These are phyloP conservation scores for Podosphaera aphanis DNA, from an alignment of 2,329 filamentous ascomycete genomes.

Conservation along the genomic window DNA sequence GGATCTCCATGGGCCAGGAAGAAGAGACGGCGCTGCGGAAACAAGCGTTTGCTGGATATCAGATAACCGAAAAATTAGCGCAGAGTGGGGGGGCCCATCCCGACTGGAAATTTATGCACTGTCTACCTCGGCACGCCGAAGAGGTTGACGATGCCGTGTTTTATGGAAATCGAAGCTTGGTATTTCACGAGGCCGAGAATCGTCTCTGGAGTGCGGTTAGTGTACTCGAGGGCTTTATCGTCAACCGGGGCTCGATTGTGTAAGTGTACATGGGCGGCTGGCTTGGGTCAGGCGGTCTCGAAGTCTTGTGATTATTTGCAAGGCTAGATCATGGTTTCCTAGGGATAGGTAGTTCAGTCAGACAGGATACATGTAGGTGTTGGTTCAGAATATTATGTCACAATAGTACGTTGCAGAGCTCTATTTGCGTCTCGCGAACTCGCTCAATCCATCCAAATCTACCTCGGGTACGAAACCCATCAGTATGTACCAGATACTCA, in stretches of 20 bases:
- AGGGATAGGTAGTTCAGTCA: too few species aligned
- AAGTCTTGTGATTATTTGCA: too few species aligned
- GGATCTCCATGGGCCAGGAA: conserved; percentile 97
- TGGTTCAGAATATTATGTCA: too few species aligned
- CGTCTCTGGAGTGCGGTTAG: conserved; percentile 76
- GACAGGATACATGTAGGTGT: too few species aligned
- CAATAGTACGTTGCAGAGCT: too few species aligned
- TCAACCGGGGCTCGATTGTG: conserved; percentile 67
- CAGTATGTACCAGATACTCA: too few species aligned
- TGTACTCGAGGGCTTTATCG: conserved; percentile 68
- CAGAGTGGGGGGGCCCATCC: conserved; percentile 65
- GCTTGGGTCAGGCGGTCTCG: not conserved
- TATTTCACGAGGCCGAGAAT: conserved; percentile 89
- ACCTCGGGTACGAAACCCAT: too few species aligned
- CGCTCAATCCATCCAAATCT: too few species aligned
- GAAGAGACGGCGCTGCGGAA: conserved; percentile 55
- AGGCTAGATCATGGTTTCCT: too few species aligned
- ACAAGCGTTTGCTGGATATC: conserved; percentile 68
- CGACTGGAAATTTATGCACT: conserved; percentile 97
- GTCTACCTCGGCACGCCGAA: conserved; percentile 71
- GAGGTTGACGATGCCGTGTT: conserved; percentile 92
- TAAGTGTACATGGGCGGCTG: not conserved
- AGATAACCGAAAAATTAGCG: conserved; percentile 71
- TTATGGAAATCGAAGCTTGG: conserved; percentile 62
- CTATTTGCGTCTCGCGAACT: too few species aligned